Evolutionary conservation across 148 eudicot species (phyloP).

Genomic region (Limonium bicolor): DNA sequence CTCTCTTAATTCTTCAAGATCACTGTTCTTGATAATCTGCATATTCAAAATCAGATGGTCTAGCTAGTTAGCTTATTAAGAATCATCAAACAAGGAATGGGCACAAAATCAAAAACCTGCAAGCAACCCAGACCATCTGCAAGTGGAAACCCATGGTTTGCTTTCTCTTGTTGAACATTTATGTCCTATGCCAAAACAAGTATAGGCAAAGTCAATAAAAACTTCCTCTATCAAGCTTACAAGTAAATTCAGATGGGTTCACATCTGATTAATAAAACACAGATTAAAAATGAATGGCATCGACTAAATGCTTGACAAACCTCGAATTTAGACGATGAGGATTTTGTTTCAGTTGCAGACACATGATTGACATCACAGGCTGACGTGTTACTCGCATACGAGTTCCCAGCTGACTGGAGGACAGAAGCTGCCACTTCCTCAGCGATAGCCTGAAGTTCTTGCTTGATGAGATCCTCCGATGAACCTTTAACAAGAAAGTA

Average conservation of each 20-base stretch:
- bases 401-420: conserved; percentile 46
- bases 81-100: neutral
- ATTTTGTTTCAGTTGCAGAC: too few relatives aligned
- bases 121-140: conserved; percentile 61
- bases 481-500: conserved; percentile 28
- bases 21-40: conserved; percentile 75
- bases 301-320: too few relatives aligned
- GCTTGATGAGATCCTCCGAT: conserved; percentile 67
- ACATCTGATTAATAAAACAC: too few relatives aligned
- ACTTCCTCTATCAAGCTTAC: too few relatives aligned
- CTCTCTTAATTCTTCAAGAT: conserved; percentile 86
- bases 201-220: conserved; percentile 3
- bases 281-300: too few relatives aligned
- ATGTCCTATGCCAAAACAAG: conserved; percentile 35
- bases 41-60: neutral
- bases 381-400: conserved; percentile 35
- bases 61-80: neutral
- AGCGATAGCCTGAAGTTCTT: conserved; percentile 89
- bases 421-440: conserved; percentile 98
- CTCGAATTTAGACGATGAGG: too few relatives aligned
- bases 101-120: conserved; percentile 42
- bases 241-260: neutral
- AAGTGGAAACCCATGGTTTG: conserved; percentile 55
- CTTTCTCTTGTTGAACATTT: conserved; percentile 48
- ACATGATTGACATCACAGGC: conserved; percentile 19